phyloP scores from a whole-genome alignment of 2,329 filamentous ascomycete species.

The Sclerotinia nivalis region DNA sequence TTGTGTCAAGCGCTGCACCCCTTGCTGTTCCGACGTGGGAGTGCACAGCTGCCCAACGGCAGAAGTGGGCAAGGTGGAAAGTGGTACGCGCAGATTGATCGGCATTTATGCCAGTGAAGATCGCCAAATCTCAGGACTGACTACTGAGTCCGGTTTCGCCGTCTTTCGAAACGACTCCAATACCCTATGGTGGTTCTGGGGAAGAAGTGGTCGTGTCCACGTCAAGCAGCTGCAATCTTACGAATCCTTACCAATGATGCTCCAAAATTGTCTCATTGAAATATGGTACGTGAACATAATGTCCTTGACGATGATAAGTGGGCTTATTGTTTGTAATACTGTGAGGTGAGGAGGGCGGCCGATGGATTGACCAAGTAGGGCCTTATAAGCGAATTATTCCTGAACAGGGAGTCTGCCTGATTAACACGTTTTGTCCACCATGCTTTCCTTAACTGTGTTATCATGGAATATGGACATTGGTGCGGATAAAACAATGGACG shows the following conservation, averaged over 20 bases:
- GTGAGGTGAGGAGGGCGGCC: slow-evolving; percentile 11
- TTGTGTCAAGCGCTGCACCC: slow-evolving; percentile 5
- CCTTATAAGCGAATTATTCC: slow-evolving; percentile 1
- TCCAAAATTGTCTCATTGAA: slow-evolving; percentile 8
- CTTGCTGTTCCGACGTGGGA: not conserved
- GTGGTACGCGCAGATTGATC: slow-evolving; percentile 10
- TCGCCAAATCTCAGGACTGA: slow-evolving; percentile 2
- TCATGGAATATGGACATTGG: not conserved
- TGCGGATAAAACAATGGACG: slow-evolving; percentile 13
- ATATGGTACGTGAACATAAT: slow-evolving; percentile 15
- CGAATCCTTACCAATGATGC: not conserved
- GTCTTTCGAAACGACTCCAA: slow-evolving; percentile 2
- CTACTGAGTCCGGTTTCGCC: not conserved
- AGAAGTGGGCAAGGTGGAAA: slow-evolving; percentile 12
- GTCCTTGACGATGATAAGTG: slow-evolving; percentile 5
- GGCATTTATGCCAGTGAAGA: slow-evolving; percentile 14
- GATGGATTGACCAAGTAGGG: not conserved
- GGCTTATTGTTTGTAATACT: not conserved
- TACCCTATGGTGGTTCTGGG: slow-evolving; percentile 1
- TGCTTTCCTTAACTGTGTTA: not conserved
- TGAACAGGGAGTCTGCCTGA: not conserved
- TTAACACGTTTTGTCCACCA: not conserved
- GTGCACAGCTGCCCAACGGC: slow-evolving; percentile 20
- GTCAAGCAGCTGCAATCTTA: slow-evolving; percentile 5
- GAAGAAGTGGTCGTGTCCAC: not conserved